Base-by-base conservation (phyloP, 345 rosid genomes). In the Microcos paniculata region DNA sequence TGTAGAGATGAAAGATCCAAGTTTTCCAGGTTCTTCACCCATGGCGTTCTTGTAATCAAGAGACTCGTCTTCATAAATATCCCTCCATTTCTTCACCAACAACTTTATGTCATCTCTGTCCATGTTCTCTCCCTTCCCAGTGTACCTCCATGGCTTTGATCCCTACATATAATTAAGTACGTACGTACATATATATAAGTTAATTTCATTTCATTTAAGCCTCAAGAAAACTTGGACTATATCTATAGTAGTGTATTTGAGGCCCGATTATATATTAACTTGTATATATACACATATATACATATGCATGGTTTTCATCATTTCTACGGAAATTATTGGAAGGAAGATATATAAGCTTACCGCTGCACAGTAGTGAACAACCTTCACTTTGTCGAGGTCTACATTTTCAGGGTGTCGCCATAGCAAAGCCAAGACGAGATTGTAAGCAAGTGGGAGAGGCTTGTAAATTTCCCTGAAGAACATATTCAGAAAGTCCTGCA, bases 381-480 rank as follows among this genome's bases (percentile, higher is more conserved):
- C 95, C 61, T 82, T 86, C 31, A 80, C 82, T 70, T 84, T 62
- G 31, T 82, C 86, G 14, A 87, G 55, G 64, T 89, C 87, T 1
- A 90, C 28, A 38, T 83, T 79, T 58, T 89, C 89, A n/a, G 86
- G 95, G 57, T 90, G 95, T 62, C 91, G 92, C 95, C 95, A 90
- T 1, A 89, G 82, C 89, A 89, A 77, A 68, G 92, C 95, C 61
- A 85, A 3, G 4, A 89, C 87, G 26, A 90, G 85, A 49, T 89
- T 90, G 84, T 89, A 89, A 0, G 28, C 65, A 0, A 62, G 52
- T 42, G 90, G 86, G 35, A 89, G 81, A 15, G 92, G 91, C 85
- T 83, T 82, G 87, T 84, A 89, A 16, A 81, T 71, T 31, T 85
- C 87, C 73, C 28, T 85, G 48, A 90, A 90, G 77, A 56, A 89